Conservation (phyloP, 2,329 filamentous ascomycete genomes). For the Colletotrichum lupini region DNA sequence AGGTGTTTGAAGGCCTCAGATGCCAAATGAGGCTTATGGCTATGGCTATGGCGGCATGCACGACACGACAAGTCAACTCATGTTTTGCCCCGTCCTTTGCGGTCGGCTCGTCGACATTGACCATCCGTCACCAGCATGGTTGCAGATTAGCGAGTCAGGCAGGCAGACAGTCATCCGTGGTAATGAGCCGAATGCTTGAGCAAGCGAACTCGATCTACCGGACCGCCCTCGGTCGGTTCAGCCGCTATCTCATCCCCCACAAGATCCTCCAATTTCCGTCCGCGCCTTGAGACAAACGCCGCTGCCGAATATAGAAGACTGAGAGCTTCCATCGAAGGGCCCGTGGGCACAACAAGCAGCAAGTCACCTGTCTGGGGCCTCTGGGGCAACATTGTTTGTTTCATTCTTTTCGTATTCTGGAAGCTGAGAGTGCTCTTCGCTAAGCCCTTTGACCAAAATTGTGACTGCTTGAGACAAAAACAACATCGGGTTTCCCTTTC, state of each 20-base stretch:
- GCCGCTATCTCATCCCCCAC: constrained; percentile 22
- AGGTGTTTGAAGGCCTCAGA: constrained; percentile 6
- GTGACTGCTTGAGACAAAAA: constrained; percentile 23
- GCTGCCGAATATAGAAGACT: constrained; percentile 23
- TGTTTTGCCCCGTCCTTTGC: constrained; percentile 3
- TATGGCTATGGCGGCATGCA: constrained; percentile 17
- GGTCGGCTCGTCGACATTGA: not conserved
- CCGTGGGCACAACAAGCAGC: constrained; percentile 7
- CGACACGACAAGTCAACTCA: constrained; percentile 23
- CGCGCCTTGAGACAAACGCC: constrained; percentile 21
- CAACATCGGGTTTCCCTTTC: constrained; percentile 11
- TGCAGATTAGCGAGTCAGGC: constrained; percentile 26
- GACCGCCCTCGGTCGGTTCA: constrained; percentile 16
- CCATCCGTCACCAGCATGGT: constrained; percentile 2
- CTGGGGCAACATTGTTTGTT: constrained; percentile 25
- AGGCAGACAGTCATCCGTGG: constrained; percentile 25
- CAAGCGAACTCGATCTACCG: constrained; percentile 20
- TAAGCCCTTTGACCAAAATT: not conserved
- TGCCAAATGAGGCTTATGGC: not conserved
- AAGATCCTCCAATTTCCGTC: constrained; percentile 33
- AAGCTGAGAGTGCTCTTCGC: constrained; percentile 16
- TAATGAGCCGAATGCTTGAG: constrained; percentile 10
- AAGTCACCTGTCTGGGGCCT: constrained; percentile 7
- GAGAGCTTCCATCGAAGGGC: constrained; percentile 5
- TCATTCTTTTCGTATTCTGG: constrained; percentile 32